Conservation (phyloP, 116 monocot genomes). For the Cymodocea nodosa region DNA sequence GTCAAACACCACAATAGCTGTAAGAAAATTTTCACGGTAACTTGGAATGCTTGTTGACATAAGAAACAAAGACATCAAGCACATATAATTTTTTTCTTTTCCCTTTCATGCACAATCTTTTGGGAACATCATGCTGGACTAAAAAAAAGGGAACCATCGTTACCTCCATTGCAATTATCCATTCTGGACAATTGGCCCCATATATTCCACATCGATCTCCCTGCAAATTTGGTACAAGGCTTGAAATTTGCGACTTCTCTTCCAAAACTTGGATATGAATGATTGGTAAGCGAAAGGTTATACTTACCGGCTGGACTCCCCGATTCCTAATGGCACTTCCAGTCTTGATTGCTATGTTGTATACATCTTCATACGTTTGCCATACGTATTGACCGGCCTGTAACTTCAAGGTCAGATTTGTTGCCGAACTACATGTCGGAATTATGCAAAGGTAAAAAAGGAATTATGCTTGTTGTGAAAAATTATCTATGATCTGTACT, state of each 20-base stretch:
- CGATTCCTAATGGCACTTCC: slow-evolving; percentile 44
- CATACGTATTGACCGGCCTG: slow-evolving; percentile 61
- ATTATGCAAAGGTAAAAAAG: no score
- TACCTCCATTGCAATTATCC: slow-evolving; percentile 93
- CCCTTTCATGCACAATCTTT: no score
- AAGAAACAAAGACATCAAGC: background rate
- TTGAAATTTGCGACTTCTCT: background rate
- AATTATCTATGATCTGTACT: no score
- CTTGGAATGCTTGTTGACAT: no score
- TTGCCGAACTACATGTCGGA: no score
- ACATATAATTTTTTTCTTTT: no score
- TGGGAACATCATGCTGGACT: no score
- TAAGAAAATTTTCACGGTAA: background rate
- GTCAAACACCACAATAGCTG: slow-evolving; percentile 9
- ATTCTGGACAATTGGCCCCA: slow-evolving; percentile 90
- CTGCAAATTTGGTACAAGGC: slow-evolving; percentile 14
- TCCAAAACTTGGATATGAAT: background rate
- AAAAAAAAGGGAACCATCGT: background rate
- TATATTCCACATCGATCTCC: slow-evolving; percentile 92
- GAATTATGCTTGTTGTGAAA: no score
- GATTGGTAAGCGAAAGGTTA: background rate
- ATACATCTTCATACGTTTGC: slow-evolving; percentile 70
- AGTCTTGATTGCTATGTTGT: slow-evolving; percentile 41
- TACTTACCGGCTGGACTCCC: slow-evolving; percentile 50
- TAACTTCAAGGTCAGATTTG: no score